Evolutionary conservation across 2,329 filamentous ascomycete genomes (phyloP).

Genomic region (Trichoderma koningiopsis): DNA sequence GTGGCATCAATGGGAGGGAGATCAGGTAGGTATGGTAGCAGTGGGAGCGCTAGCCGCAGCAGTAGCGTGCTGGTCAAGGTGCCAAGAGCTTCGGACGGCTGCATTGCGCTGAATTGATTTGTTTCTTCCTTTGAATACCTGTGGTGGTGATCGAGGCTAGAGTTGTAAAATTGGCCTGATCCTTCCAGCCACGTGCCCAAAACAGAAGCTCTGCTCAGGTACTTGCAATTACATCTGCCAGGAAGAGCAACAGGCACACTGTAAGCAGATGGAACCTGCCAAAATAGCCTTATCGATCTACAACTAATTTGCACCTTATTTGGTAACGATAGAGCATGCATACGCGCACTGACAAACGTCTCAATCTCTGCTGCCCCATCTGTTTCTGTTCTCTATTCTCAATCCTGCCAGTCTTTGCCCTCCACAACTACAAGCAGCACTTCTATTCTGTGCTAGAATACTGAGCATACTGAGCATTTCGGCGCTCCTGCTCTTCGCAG

Average conservation of each 20-base stretch:
- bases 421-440: not conserved
- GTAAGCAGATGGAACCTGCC: not conserved
- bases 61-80: not conserved
- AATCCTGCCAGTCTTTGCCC: not conserved
- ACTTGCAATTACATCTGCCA: not conserved
- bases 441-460: not conserved
- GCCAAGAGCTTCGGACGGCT: not conserved
- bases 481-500: constrained; percentile 13
- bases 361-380: not conserved
- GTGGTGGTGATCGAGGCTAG: not conserved
- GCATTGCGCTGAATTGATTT: not conserved
- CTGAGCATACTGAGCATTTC: not conserved
- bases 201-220: not conserved
- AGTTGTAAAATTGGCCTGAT: not conserved
- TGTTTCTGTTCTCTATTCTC: not conserved
- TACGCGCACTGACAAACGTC: not conserved
- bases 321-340: not conserved
- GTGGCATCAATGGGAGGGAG: not conserved
- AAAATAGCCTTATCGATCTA: not conserved
- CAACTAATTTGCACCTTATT: not conserved
- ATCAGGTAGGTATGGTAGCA: constrained; percentile 6
- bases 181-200: constrained; percentile 10
- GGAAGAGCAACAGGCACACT: not conserved
- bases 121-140: not conserved
- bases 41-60: not conserved